Evolutionary conservation across 192 early-diverging fungal species (phyloP).

Genomic region (Coemansia sp.): DNA sequence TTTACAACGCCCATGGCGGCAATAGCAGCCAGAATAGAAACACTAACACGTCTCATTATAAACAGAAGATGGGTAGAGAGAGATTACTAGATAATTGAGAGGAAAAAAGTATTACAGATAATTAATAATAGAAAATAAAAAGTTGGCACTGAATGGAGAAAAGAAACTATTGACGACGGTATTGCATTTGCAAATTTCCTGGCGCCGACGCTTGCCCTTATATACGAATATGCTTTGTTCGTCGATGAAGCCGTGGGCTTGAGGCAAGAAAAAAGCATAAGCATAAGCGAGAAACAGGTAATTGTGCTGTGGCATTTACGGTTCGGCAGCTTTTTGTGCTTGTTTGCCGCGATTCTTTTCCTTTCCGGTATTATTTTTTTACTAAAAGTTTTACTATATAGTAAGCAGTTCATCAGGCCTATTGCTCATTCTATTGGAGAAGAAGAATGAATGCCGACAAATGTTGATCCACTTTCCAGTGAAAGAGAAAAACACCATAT

Average conservation of each 20-base stretch:
- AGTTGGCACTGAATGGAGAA: not conserved
- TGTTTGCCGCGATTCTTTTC: too few relatives aligned
- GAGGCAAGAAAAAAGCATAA: not conserved
- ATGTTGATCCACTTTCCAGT: too few relatives aligned
- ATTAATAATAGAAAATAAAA: not conserved
- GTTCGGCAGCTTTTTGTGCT: too few relatives aligned
- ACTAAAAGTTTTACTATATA: too few relatives aligned
- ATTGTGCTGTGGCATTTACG: too few relatives aligned
- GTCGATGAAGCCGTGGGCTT: not conserved
- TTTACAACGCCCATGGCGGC: slow-evolving; percentile 23
- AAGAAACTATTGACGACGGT: not conserved
- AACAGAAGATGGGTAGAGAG: not conserved
- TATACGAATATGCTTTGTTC: not conserved
- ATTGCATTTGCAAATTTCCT: not conserved
- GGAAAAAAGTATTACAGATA: not conserved
- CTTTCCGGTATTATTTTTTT: too few relatives aligned
- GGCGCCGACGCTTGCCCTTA: not conserved
- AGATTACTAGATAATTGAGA: not conserved
- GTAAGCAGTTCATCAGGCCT: too few relatives aligned
- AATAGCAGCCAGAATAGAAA: slow-evolving; percentile 28
- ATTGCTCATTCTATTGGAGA: too few relatives aligned
- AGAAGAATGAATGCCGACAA: too few relatives aligned
- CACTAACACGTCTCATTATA: slow-evolving; percentile 5
- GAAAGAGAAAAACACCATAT: too few relatives aligned
- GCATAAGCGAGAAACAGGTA: too few relatives aligned